Conservation (phyloP, 1,139 yeast genomes). For the Suhomyces atakaporum region DNA sequence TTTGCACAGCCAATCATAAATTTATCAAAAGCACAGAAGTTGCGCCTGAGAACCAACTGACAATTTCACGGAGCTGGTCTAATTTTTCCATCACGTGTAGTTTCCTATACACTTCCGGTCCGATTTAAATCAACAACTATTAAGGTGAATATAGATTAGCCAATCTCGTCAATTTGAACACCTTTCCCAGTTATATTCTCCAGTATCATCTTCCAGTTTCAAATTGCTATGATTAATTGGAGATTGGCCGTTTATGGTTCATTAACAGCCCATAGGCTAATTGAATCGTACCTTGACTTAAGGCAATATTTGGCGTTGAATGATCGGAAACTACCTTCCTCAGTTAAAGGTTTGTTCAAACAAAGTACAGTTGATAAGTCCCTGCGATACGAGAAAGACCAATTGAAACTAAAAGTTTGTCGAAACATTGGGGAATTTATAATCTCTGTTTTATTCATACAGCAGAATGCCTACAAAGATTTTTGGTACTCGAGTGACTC, state of each 20-base stretch:
- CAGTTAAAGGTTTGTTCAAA: neutral
- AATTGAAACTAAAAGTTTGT: neutral
- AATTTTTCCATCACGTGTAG: too few species aligned
- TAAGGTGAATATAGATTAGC: neutral
- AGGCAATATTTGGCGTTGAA: neutral
- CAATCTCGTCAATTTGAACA: neutral
- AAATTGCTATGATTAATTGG: neutral
- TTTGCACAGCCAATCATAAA: too few species aligned
- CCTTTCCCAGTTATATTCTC: too few species aligned
- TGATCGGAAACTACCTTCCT: neutral
- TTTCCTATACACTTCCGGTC: too few species aligned
- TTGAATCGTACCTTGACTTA: neutral
- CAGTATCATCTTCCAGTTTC: neutral
- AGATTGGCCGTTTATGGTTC: neutral
- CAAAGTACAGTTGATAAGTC: neutral
- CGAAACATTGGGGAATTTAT: neutral
- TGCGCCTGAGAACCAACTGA: too few species aligned
- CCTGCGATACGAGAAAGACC: neutral
- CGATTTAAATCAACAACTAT: neutral
- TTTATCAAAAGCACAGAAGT: too few species aligned
- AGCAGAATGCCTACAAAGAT: neutral
- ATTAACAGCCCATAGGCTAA: neutral
- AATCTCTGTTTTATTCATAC: neutral
- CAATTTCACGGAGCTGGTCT: too few species aligned
- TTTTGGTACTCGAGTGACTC: neutral